Conservation (phyloP, 495 filamentous ascomycete genomes). For the Articulospora tetracladia region DNA sequence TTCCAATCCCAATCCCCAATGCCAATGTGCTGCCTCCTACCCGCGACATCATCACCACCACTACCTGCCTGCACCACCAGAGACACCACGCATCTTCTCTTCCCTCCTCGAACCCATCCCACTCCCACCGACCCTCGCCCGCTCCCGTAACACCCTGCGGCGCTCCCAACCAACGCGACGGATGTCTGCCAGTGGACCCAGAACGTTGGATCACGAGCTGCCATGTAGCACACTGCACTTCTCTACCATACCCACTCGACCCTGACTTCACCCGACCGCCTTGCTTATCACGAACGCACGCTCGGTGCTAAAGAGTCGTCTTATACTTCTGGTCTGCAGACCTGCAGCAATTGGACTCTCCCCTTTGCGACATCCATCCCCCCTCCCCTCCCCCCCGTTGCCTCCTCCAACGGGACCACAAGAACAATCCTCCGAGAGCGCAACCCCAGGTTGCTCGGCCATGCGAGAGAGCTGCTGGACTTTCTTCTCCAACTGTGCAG, state of each 20-base stretch:
- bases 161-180: not conserved
- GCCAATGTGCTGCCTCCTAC: conserved; percentile 14
- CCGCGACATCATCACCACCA: conserved; percentile 1
- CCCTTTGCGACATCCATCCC: conserved; percentile 4
- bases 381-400: not conserved
- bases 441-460: conserved; percentile 9
- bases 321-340: conserved; percentile 7
- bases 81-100: not conserved
- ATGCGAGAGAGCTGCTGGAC: conserved; percentile 19
- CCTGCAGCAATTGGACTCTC: not conserved
- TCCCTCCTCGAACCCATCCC: not conserved
- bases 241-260: conserved; percentile 10
- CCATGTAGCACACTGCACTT: conserved; percentile 13
- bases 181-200: conserved; percentile 12
- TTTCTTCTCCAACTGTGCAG: not conserved
- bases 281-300: conserved; percentile 5
- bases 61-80: not conserved
- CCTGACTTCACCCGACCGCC: conserved; percentile 3
- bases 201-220: conserved; percentile 13
- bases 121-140: not conserved
- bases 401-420: not conserved
- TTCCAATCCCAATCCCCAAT: conserved; percentile 17
- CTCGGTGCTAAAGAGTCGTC: conserved; percentile 3
- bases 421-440: conserved; percentile 1
- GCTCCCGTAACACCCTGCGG: not conserved